A percentile compares a stretch with the other conserved stretches of the same genome.
Evolutionary conservation across 345 rosid species (phyloP).

Genomic region (Melaleuca alternifolia): DNA sequence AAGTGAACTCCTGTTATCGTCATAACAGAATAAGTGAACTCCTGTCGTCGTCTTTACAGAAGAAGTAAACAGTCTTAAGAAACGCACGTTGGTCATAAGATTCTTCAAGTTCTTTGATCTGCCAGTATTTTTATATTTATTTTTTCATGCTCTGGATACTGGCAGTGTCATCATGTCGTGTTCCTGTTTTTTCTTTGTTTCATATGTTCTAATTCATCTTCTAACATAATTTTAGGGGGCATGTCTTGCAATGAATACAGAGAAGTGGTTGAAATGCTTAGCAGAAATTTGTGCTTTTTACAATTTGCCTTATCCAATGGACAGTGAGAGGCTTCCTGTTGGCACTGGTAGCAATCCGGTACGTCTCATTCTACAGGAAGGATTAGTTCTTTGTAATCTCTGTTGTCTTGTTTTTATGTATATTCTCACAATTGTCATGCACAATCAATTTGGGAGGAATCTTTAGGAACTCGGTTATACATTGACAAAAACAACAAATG

Average conservation of each 20-base stretch:
- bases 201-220: not conserved
- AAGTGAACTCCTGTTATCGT: not conserved
- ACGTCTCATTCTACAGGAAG: slow-evolving; percentile 13
- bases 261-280: slow-evolving; percentile 74
- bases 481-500: not conserved
- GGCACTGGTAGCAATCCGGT: slow-evolving; percentile 98
- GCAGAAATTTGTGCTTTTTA: slow-evolving; percentile 59
- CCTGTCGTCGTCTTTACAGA: too few relatives aligned
- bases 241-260: slow-evolving; percentile 76
- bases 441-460: not conserved
- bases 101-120: not conserved
- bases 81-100: not conserved
- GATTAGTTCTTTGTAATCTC: not conserved
- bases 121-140: not conserved
- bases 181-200: not conserved
- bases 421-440: not conserved
- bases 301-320: slow-evolving; percentile 45
- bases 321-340: slow-evolving; percentile 78
- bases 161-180: not conserved
- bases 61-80: not conserved
- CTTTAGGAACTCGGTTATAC: not conserved
- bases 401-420: not conserved
- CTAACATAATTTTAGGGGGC: slow-evolving; percentile 67
- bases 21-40: not conserved
- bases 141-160: not conserved